Evolutionary conservation across 2,329 filamentous ascomycete species (phyloP), one percentile per base, ranked within the genome.

Genomic region (Thelonectria olida): DNA sequence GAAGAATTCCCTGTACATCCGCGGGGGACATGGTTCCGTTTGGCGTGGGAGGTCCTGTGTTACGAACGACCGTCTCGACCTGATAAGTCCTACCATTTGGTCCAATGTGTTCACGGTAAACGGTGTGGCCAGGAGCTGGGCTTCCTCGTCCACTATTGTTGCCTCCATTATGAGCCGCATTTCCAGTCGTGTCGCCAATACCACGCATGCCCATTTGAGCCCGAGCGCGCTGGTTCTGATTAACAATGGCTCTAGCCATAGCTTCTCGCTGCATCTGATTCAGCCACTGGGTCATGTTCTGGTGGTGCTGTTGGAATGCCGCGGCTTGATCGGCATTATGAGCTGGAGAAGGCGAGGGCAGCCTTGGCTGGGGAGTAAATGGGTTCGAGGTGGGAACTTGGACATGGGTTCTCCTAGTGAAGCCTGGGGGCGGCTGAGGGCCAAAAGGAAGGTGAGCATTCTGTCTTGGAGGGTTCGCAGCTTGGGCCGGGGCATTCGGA

Each of bases 191-290:
- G 57, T 82, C 77, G 25, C 80, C 77, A 41, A 78, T 66, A n/a
- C 79, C 79, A 31, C 78, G 78, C 65, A 79, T 72, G 10, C 77
- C 79, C 67, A 78, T 72, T 12, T 78, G 71, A 49, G 78, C 77
- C 54, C 80, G 73, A 27, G 73, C 74, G 49, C 78, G 74, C 63
- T 82, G 82, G 44, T 80, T 80, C 63, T 82, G 81, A 38, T 75
- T 79, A 54, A 76, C 75, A 50, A 78, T 74, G 55, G 75, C 81
- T 51, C 74, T 79, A 38, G 75, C 75, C 70, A 76, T 76, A 7
- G 80, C 79, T 53, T 85, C 82, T 25, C 79, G 75, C 61, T 83
- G 82, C n/a, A 83, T 70, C 44, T 81, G 81, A 20, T 74, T 79
- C 62, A 84, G 69, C 73, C 83, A 82, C 44, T 80, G 78, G 20